Conservation (phyloP, 2,329 filamentous ascomycete species). For the Microascus cirrosus region DNA sequence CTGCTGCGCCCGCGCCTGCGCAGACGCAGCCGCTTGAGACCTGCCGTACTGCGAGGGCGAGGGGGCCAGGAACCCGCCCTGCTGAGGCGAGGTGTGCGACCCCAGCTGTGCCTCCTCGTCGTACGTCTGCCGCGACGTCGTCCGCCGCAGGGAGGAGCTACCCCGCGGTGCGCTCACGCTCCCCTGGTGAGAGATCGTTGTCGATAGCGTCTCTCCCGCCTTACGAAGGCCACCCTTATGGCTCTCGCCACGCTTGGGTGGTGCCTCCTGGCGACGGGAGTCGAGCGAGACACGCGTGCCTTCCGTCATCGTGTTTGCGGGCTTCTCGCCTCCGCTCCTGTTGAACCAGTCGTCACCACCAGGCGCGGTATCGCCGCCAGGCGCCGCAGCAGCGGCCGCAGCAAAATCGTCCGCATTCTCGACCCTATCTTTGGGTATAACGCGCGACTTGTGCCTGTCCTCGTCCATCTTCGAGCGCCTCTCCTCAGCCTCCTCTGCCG, state of each 20-base stretch:
- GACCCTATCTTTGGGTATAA: conserved; percentile 40
- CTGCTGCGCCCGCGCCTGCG: background rate
- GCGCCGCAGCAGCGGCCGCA: background rate
- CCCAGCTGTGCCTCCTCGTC: conserved; percentile 30
- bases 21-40: background rate
- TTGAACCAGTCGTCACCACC: conserved; percentile 1
- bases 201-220: conserved; percentile 31
- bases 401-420: conserved; percentile 11
- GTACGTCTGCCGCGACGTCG: conserved; percentile 20
- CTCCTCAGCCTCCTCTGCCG: conserved; percentile 55
- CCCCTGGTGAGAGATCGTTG: conserved; percentile 2
- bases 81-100: conserved; percentile 9
- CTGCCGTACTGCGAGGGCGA: background rate
- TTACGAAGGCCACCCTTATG: conserved; percentile 33
- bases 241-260: conserved; percentile 19
- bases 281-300: conserved; percentile 2
- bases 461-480: conserved; percentile 42
- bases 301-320: background rate
- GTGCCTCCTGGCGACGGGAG: background rate
- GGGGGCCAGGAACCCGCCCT: background rate
- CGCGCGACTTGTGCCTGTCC: conserved; percentile 51
- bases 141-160: background rate
- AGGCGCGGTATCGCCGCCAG: background rate
- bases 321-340: background rate
- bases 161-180: conserved; percentile 11